Percentiles rank a stretch among this genome's conserved stretches.
These are phyloP conservation scores for Corylus heterophylla DNA, from an alignment of 306 rosid species.

Conservation along the genomic window DNA sequence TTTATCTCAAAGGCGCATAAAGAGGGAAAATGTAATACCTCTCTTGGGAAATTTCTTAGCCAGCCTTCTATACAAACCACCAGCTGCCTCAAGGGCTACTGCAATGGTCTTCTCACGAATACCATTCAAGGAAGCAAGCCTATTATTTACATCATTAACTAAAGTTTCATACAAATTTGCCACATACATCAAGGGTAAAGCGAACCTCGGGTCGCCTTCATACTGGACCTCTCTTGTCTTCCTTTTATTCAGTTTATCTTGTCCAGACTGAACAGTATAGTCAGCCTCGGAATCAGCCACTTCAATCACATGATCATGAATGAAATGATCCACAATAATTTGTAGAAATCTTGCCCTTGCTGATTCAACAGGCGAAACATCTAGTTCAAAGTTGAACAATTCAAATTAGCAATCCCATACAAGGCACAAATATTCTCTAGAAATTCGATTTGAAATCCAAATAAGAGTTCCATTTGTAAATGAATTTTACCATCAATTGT, in stretches of 20 bases:
- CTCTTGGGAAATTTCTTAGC: constrained; percentile 95
- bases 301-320: constrained; percentile 56
- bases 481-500: constrained; percentile 57
- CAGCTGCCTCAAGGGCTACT: constrained; percentile 98
- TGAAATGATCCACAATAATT: constrained; percentile 80
- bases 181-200: constrained; percentile 91
- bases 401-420: constrained; percentile 13
- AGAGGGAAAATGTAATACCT: constrained; percentile 40
- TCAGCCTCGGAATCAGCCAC: constrained; percentile 66
- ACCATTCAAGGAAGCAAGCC: constrained; percentile 84
- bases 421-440: background rate
- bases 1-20: background rate
- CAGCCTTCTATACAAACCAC: constrained; percentile 89
- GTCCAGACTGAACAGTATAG: constrained; percentile 50
- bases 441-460: background rate
- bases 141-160: constrained; percentile 70
- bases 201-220: constrained; percentile 77
- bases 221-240: constrained; percentile 68
- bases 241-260: constrained; percentile 77
- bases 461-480: background rate
- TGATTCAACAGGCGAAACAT: constrained; percentile 80
- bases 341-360: constrained; percentile 83
- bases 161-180: constrained; percentile 91
- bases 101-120: constrained; percentile 90
- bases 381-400: constrained; percentile 44